Evolutionary conservation across 352 stramenopile genomes (phyloP).

Genomic region (Phytophthora megakarya): DNA sequence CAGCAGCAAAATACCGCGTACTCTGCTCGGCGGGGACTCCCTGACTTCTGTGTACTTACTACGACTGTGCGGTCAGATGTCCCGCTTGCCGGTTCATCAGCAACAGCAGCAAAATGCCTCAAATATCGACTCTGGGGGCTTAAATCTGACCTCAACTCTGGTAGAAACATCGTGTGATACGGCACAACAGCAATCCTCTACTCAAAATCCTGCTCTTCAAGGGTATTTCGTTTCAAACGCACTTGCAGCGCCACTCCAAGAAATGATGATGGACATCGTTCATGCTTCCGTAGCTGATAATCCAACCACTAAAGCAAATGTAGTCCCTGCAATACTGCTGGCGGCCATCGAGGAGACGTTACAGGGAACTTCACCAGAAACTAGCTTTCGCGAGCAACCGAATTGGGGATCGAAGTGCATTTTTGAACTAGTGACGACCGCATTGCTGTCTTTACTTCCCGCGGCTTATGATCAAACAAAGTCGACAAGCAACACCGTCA

Average conservation of each 20-base stretch:
- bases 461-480: conserved; percentile 10
- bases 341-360: conserved; percentile 65
- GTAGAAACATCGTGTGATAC: conserved; percentile 1
- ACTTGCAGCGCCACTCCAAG: conserved; percentile 49
- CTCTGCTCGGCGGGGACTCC: conserved; percentile 52
- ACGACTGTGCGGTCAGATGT: conserved; percentile 60
- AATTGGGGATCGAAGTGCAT: conserved; percentile 46
- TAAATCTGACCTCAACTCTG: neutral
- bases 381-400: conserved; percentile 54
- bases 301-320: neutral
- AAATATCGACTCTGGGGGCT: conserved; percentile 16
- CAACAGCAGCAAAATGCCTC: conserved; percentile 6
- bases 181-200: conserved; percentile 1
- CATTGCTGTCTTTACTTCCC: conserved; percentile 56
- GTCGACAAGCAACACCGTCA: conserved; percentile 6
- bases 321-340: conserved; percentile 42
- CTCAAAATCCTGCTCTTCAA: conserved; percentile 39
- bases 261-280: conserved; percentile 60
- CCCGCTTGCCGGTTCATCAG: conserved; percentile 45
- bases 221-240: conserved; percentile 47
- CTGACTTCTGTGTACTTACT: conserved; percentile 75
- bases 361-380: conserved; percentile 38
- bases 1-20: conserved; percentile 31
- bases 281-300: conserved; percentile 21
- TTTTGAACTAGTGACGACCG: conserved; percentile 60